Conservation (phyloP, 2,329 filamentous ascomycete species). For the Cordyceps farinosa region DNA sequence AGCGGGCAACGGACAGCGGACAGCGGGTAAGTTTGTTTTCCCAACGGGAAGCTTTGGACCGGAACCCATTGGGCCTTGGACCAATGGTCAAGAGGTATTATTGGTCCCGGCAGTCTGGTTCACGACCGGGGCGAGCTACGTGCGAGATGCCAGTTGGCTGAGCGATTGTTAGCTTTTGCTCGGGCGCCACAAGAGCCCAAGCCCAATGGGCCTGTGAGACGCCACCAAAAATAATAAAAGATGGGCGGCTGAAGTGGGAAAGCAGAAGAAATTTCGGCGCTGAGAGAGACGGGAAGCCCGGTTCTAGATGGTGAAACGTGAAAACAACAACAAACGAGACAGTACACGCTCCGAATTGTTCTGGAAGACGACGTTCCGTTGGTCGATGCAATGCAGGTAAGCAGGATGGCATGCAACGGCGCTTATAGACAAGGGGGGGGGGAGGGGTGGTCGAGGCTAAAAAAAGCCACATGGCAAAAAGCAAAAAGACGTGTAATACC, state of each 20-base stretch:
- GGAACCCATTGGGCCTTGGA: neutral
- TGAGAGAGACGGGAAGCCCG: neutral
- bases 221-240: slow-evolving; percentile 1
- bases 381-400: slow-evolving; percentile 3
- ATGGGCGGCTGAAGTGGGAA: neutral
- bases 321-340: neutral
- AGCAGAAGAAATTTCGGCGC: neutral
- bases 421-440: neutral
- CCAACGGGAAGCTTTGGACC: neutral
- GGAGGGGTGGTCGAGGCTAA: neutral
- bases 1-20: neutral
- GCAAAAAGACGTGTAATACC: neutral
- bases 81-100: neutral
- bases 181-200: slow-evolving; percentile 6
- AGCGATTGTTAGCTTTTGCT: neutral
- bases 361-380: neutral
- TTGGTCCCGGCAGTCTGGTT: slow-evolving; percentile 14
- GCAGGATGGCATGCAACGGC: neutral
- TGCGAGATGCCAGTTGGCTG: slow-evolving; percentile 13
- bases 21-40: neutral
- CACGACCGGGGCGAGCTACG: slow-evolving; percentile 4
- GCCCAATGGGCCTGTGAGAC: neutral
- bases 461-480: slow-evolving; percentile 2
- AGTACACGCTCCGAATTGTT: neutral
- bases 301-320: neutral